Conservation (phyloP, 441 rosid species). For the Raphanus hybrid region DNA sequence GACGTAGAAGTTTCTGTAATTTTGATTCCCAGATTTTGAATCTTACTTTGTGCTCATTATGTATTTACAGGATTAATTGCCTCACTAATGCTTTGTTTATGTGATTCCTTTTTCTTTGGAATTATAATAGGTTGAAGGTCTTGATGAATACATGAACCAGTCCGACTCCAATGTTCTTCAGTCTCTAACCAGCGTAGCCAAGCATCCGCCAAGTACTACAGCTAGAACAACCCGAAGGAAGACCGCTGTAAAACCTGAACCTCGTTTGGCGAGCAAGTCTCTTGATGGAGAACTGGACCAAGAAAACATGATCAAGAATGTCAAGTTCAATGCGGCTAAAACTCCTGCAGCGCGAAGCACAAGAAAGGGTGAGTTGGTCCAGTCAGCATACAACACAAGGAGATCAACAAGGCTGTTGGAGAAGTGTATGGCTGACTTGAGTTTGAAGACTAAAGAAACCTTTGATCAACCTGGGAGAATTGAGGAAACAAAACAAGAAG, state of each 20-base stretch:
- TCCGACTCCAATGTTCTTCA: constrained; percentile 40
- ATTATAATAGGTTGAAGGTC: constrained; percentile 73
- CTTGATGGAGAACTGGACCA: constrained; percentile 44
- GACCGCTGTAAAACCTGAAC: constrained; percentile 7
- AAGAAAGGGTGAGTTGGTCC: constrained; percentile 41
- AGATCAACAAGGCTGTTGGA: constrained; percentile 69
- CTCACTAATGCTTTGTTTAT: constrained; percentile 3
- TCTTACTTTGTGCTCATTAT: background rate
- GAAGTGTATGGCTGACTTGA: constrained; percentile 54
- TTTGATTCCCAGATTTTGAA: background rate
- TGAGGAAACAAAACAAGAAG: constrained; percentile 16
- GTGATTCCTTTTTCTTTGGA: background rate
- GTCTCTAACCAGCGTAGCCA: constrained; percentile 47
- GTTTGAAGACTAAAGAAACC: constrained; percentile 48
- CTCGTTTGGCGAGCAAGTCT: background rate
- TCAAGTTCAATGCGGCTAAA: constrained; percentile 26
- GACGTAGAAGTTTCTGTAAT: background rate
- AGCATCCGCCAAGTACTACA: constrained; percentile 45
- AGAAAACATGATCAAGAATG: constrained; percentile 44
- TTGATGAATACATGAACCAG: constrained; percentile 55
- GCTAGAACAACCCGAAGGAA: constrained; percentile 58
- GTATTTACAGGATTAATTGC: background rate
- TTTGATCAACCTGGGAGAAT: constrained; percentile 17
- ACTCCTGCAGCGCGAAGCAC: constrained; percentile 38
- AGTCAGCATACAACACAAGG: constrained; percentile 60